These are phyloP conservation scores for Sporothrix inflata DNA, from an alignment of 2,329 filamentous ascomycete genomes.

Conservation along the genomic window DNA sequence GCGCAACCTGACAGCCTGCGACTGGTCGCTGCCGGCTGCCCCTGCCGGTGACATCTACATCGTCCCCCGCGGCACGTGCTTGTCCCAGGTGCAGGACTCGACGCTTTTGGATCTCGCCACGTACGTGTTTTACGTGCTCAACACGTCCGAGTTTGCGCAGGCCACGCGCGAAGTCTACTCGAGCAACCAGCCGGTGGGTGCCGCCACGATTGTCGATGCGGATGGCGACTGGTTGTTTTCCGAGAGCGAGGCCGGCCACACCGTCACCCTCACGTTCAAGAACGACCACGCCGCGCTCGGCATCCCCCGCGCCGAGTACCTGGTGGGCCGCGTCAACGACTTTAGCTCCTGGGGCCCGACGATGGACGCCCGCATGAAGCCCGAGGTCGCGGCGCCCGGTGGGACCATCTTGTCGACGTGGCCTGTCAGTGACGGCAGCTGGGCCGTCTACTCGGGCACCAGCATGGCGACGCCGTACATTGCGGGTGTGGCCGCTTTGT, in stretches of 20 bases:
- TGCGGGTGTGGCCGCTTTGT: slow-evolving; percentile 24
- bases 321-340: slow-evolving; percentile 7
- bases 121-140: slow-evolving; percentile 22
- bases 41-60: neutral
- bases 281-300: slow-evolving; percentile 20
- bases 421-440: slow-evolving; percentile 46
- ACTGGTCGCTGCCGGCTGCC: neutral
- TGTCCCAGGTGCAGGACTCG: neutral
- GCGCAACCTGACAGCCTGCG: neutral
- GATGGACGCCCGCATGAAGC: slow-evolving; percentile 52
- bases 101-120: neutral
- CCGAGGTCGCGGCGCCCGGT: slow-evolving; percentile 52
- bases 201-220: slow-evolving; percentile 35
- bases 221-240: slow-evolving; percentile 27
- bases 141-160: slow-evolving; percentile 11
- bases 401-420: slow-evolving; percentile 57
- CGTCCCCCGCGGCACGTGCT: neutral
- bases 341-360: slow-evolving; percentile 51
- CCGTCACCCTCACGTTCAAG: slow-evolving; percentile 21
- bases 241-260: slow-evolving; percentile 16
- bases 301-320: neutral
- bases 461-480: slow-evolving; percentile 49
- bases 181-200: slow-evolving; percentile 24
- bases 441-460: slow-evolving; percentile 54
- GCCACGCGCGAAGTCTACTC: slow-evolving; percentile 1